A percentile compares a stretch with the other conserved stretches of the same genome.
These are phyloP conservation scores for Nitzschia palea DNA, from an alignment of 108 stramenopile species.

Conservation along the genomic window DNA sequence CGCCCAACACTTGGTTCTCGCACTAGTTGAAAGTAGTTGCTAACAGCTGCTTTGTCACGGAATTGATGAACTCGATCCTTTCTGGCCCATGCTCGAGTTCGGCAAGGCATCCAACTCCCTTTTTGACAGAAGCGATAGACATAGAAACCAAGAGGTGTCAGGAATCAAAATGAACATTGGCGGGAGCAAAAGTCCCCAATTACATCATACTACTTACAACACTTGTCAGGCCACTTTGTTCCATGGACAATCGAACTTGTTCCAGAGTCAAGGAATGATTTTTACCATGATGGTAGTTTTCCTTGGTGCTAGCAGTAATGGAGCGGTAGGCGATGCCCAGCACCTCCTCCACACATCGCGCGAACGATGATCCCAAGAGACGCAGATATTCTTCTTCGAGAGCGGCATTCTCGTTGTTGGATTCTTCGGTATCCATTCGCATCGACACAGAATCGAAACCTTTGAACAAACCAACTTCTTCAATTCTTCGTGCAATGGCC, in stretches of 20 bases:
- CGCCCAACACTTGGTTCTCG: too few species aligned
- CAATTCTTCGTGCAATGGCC: neutral
- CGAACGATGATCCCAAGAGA: constrained; percentile 9
- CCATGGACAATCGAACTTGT: neutral
- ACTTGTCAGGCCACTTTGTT: constrained; percentile 5
- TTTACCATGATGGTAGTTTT: neutral
- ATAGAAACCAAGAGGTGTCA: neutral
- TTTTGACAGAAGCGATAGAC: neutral
- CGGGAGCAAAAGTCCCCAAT: neutral
- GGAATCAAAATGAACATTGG: neutral
- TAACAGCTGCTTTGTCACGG: neutral
- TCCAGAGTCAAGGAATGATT: neutral
- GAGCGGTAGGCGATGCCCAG: constrained; percentile 1
- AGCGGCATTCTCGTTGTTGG: constrained; percentile 1
- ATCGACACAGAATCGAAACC: neutral
- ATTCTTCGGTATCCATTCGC: constrained; percentile 2
- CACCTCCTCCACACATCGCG: constrained; percentile 27
- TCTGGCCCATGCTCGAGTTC: neutral
- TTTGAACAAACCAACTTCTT: neutral
- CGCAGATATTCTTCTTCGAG: constrained; percentile 30
- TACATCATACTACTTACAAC: neutral
- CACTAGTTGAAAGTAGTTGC: too few species aligned
- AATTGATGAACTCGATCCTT: neutral
- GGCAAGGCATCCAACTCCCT: neutral
- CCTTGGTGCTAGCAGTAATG: neutral